A percentile compares a stretch with the other conserved stretches of the same genome.
phyloP scores from a whole-genome alignment of 2,329 filamentous ascomycete genomes.

The Acrocalymma vagum region DNA sequence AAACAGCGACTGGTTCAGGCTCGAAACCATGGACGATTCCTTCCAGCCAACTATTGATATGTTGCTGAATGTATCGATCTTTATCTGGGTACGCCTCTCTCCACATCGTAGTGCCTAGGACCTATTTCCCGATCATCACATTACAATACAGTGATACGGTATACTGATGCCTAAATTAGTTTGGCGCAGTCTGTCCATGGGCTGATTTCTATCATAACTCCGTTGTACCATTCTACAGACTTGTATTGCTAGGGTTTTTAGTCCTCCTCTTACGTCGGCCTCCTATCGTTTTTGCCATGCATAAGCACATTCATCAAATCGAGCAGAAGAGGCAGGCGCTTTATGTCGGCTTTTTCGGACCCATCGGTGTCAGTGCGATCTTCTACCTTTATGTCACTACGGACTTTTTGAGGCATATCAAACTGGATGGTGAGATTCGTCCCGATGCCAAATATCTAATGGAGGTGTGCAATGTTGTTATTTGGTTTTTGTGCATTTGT shows the following conservation, averaged over 20 bases:
- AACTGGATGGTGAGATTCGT: conserved; percentile 67
- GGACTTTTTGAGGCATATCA: conserved; percentile 72
- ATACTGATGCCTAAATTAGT: no score
- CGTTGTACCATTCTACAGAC: conserved; percentile 76
- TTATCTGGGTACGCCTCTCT: conserved; percentile 73
- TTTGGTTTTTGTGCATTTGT: conserved; percentile 87
- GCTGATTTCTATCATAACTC: conserved; percentile 70
- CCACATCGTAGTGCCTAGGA: not conserved
- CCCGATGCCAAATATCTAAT: conserved; percentile 71
- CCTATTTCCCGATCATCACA: no score
- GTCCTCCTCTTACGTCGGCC: conserved; percentile 80
- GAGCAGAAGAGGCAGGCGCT: conserved; percentile 76
- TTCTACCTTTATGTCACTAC: conserved; percentile 87
- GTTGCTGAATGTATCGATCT: conserved; percentile 87
- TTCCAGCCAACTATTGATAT: conserved; percentile 96
- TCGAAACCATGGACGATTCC: conserved; percentile 88
- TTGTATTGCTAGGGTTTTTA: conserved; percentile 77
- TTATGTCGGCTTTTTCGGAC: conserved; percentile 93
- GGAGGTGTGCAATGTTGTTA: conserved; percentile 74
- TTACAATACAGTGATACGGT: no score
- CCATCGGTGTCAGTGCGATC: conserved; percentile 87
- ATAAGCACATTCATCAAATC: conserved; percentile 82
- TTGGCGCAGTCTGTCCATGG: conserved; percentile 80
- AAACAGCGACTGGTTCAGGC: conserved; percentile 81
- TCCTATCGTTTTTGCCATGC: conserved; percentile 77